Percentiles rank a stretch among this genome's conserved stretches.
Evolutionary conservation across 1,284 basidiomycete species (phyloP).

Genomic region (Irpex lacteus): DNA sequence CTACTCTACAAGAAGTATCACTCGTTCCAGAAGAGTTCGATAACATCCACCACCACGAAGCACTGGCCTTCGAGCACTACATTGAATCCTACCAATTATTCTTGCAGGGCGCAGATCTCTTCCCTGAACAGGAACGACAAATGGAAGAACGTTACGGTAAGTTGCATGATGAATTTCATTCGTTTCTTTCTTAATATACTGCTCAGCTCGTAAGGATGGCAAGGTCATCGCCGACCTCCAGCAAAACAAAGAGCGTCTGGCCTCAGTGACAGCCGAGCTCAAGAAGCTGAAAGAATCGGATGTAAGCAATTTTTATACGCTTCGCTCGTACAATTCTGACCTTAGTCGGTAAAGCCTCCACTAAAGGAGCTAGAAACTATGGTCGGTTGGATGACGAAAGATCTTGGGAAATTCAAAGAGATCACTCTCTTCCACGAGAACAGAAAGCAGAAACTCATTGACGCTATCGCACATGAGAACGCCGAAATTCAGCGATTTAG

Average conservation of each 20-base stretch:
- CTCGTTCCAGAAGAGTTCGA: slow-evolving; percentile 68
- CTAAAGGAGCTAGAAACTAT: slow-evolving; percentile 57
- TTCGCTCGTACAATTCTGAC: slow-evolving; percentile 8
- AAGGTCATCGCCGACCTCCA: slow-evolving; percentile 60
- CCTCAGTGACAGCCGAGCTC: slow-evolving; percentile 47
- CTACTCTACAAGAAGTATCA: slow-evolving; percentile 61
- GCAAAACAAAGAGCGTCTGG: slow-evolving; percentile 43
- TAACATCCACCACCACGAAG: slow-evolving; percentile 69
- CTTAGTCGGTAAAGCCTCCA: slow-evolving; percentile 49
- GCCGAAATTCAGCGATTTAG: slow-evolving; percentile 56
- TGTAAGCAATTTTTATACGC: slow-evolving; percentile 34
- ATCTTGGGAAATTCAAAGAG: slow-evolving; percentile 69
- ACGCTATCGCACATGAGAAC: slow-evolving; percentile 61
- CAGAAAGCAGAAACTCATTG: slow-evolving; percentile 59
- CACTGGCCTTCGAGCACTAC: slow-evolving; percentile 75
- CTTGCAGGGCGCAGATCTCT: slow-evolving; percentile 70
- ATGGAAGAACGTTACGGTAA: slow-evolving; percentile 76
- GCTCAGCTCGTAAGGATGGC: slow-evolving; percentile 63
- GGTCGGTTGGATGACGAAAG: slow-evolving; percentile 54
- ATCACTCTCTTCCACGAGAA: slow-evolving; percentile 62
- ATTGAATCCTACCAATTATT: slow-evolving; percentile 70
- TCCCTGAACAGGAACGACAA: slow-evolving; percentile 63
- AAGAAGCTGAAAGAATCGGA: slow-evolving; percentile 59
- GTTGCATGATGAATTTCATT: slow-evolving; percentile 18
- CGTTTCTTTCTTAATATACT: not conserved